Evolutionary conservation across 768 basidiomycete genomes (phyloP), one percentile per base, ranked within the genome.

Genomic region (Lactarius tabidus): DNA sequence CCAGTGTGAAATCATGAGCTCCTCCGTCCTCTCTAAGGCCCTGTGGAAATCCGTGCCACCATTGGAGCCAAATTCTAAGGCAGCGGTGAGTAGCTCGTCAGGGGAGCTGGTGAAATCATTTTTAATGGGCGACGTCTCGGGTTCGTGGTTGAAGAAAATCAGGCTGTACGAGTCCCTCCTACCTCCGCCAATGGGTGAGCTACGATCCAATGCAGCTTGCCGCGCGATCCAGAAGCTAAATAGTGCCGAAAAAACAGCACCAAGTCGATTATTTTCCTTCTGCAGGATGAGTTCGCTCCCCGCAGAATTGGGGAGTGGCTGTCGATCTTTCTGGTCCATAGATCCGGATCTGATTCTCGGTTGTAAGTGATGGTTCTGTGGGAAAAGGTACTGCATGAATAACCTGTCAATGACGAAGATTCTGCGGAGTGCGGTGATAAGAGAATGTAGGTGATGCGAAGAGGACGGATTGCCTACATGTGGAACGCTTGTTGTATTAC

Each of bases 141-240:
- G 63, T 0, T 8, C 10, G 15, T 72, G 60, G 59, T 82, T 71
- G 67, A 86, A 86, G 35, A 84, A 68, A n/a, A 85, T 63, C 55
- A 87, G 76, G 9, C 82, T 85, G 66, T 87, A 87, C 0, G 86
- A 76, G 64, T 87, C 86, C 39, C 79, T 73, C 26, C 82, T 79
- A 18, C 56, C 59, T 0, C 69, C 71, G 12, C 71, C 72, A 1
- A 62, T 69, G 43, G 74, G 73, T 20, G 48, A 61, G 3, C 57
- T 73, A 31, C 64, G 59, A 23, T 64, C 70, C 14, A 79, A 60
- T 4, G 80, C 79, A 28, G 78, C 73, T 20, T 78, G 76, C 4
- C 85, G 79, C 1, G 86, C 80, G 12, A 74, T 63, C 85, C 86
- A 33, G 33, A 33, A 33, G 33, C 33, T 33, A 8, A 4, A 33